Percentiles rank a stretch among this genome's conserved stretches.
These are phyloP conservation scores for Mortierella sp. DNA, from an alignment of 371 early-diverging fungal genomes.

Conservation along the genomic window DNA sequence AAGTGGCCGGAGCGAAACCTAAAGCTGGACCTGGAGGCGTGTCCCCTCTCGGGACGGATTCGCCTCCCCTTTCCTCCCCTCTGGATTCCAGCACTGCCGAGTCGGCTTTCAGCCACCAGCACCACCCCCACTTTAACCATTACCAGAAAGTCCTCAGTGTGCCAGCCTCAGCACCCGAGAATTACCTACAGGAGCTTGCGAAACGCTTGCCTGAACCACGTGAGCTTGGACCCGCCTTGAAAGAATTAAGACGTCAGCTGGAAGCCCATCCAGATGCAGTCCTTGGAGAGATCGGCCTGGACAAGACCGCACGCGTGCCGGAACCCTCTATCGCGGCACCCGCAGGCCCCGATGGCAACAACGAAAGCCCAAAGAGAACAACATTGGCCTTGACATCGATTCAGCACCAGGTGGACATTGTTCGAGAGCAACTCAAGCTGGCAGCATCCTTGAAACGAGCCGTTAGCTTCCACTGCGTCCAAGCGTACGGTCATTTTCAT, in stretches of 20 bases:
- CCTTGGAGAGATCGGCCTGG: conserved; percentile 91
- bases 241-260: conserved; percentile 47
- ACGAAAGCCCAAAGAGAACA: conserved; percentile 43
- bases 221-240: conserved; percentile 31
- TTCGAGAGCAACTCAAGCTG: conserved; percentile 76
- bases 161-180: conserved; percentile 20
- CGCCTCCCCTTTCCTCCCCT: no score
- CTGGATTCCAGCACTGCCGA: no score
- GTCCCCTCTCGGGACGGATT: no score
- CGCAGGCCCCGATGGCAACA: conserved; percentile 49
- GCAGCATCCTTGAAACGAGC: conserved; percentile 76
- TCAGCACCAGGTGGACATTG: conserved; percentile 72
- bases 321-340: conserved; percentile 54
- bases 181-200: conserved; percentile 12
- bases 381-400: conserved; percentile 55
- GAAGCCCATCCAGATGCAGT: conserved; percentile 62
- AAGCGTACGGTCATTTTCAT: conserved; percentile 76
- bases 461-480: conserved; percentile 87
- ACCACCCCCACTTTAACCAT: conserved; percentile 13
- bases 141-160: conserved; percentile 29
- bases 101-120: not conserved
- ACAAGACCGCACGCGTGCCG: conserved; percentile 71
- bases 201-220: conserved; percentile 22
- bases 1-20: not conserved
- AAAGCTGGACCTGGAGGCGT: not conserved